Evolutionary conservation across 2,329 filamentous ascomycete genomes (phyloP).

Genomic region (Alternaria angustiovoidea): DNA sequence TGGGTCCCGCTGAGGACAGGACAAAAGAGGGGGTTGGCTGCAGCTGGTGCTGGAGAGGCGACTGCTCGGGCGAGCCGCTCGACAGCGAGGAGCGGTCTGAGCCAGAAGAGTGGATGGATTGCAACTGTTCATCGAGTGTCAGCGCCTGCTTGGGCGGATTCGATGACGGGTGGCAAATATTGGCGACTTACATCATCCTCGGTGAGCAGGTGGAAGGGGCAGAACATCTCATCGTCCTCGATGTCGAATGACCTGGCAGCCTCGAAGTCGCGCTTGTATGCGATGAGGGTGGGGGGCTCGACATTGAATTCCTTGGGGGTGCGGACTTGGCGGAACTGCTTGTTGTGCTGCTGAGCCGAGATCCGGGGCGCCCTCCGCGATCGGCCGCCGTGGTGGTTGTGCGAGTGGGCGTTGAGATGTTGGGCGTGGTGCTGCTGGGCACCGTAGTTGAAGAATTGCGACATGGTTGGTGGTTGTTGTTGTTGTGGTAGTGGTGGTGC

Average conservation of each 20-base stretch:
- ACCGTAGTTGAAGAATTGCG: conserved; percentile 59
- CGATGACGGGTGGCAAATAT: conserved; percentile 38
- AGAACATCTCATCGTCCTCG: conserved; percentile 96
- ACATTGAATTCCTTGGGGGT: conserved; percentile 82
- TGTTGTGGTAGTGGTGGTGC: conserved; percentile 20
- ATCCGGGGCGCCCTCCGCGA: conserved; percentile 84
- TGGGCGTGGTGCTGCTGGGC: conserved; percentile 54
- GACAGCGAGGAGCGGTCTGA: conserved; percentile 95
- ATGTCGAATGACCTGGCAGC: conserved; percentile 92
- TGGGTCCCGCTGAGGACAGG: conserved; percentile 68
- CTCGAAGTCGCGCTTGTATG: conserved; percentile 89
- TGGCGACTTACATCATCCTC: conserved; percentile 80
- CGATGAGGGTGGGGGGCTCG: conserved; percentile 76
- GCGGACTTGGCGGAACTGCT: conserved; percentile 85
- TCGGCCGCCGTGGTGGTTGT: conserved; percentile 84
- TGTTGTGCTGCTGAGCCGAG: conserved; percentile 83
- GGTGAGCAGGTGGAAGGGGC: conserved; percentile 83
- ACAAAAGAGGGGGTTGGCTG: conserved; percentile 75
- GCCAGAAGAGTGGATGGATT: conserved; percentile 86
- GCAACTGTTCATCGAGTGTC: conserved; percentile 67
- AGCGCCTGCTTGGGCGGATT: conserved; percentile 36
- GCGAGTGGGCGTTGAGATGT: conserved; percentile 65
- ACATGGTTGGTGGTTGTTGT: conserved; percentile 49
- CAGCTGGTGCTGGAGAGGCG: conserved; percentile 84
- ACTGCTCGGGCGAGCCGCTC: conserved; percentile 91